Evolutionary conservation across 495 filamentous ascomycete species (phyloP).

Genomic region (Daldinia bambusicola): DNA sequence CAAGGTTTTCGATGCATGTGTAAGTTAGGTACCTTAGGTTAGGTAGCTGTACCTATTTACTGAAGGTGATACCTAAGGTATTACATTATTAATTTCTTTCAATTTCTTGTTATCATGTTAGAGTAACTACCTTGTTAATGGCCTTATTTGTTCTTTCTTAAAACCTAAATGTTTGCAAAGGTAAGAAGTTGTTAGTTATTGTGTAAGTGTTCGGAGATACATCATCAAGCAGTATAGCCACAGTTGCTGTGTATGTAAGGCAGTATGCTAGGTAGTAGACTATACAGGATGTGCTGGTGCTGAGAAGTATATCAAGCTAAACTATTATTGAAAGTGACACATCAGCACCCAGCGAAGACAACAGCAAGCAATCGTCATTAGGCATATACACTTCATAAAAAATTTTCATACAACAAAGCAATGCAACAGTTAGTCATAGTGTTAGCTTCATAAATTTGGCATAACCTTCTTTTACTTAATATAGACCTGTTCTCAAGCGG

Average conservation of each 20-base stretch:
- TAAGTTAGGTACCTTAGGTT: neutral
- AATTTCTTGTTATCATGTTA: too few relatives aligned
- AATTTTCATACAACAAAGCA: constrained; percentile 1
- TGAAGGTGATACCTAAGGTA: too few relatives aligned
- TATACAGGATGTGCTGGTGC: constrained; percentile 1
- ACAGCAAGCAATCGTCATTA: neutral
- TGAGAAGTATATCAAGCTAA: constrained; percentile 2
- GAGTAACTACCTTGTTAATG: too few relatives aligned
- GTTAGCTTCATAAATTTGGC: neutral
- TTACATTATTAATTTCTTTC: too few relatives aligned
- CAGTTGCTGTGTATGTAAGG: too few relatives aligned
- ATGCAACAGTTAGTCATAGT: neutral
- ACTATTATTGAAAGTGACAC: constrained; percentile 9
- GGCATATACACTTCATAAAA: constrained; percentile 5
- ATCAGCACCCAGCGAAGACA: constrained; percentile 1
- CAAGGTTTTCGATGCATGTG: neutral
- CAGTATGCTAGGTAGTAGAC: neutral
- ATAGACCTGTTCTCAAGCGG: neutral
- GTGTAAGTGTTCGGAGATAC: too few relatives aligned
- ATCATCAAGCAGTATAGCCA: too few relatives aligned
- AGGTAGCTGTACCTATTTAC: neutral
- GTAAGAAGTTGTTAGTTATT: neutral
- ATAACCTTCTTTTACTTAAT: too few relatives aligned
- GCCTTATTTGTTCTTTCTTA: too few relatives aligned
- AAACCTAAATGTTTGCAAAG: too few relatives aligned